These are phyloP conservation scores for Phanerodontia chrysosporium DNA, from an alignment of 768 basidiomycete species.

Conservation along the genomic window DNA sequence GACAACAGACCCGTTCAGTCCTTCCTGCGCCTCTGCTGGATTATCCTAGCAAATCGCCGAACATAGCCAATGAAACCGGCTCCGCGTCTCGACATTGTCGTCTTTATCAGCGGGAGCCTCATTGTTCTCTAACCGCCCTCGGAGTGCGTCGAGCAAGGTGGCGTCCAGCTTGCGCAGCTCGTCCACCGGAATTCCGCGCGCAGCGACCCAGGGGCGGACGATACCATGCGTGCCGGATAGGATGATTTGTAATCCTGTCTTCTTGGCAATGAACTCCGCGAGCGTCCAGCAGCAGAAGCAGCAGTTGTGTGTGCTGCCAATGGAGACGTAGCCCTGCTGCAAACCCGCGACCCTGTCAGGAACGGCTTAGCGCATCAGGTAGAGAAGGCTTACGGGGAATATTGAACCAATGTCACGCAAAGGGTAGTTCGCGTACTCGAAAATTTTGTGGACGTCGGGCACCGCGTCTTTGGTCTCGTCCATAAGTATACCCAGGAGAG, in stretches of 20 bases:
- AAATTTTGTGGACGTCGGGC: neutral
- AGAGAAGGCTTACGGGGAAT: neutral
- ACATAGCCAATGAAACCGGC: neutral
- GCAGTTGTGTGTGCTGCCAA: slow-evolving; percentile 9
- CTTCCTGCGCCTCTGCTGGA: no score
- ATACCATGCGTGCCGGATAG: slow-evolving; percentile 9
- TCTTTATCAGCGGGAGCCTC: neutral
- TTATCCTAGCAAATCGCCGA: neutral
- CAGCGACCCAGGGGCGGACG: slow-evolving; percentile 7
- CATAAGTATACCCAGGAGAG: slow-evolving; percentile 4
- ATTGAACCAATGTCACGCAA: neutral
- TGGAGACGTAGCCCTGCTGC: slow-evolving; percentile 8
- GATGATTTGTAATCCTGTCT: neutral
- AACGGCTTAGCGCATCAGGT: neutral
- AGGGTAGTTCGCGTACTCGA: neutral
- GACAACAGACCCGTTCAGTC: neutral
- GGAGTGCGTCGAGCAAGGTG: neutral
- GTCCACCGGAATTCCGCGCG: slow-evolving; percentile 2
- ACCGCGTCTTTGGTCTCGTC: neutral
- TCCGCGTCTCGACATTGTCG: neutral
- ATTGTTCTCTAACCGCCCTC: neutral
- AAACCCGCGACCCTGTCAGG: neutral
- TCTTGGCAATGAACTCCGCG: neutral
- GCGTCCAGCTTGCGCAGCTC: neutral
- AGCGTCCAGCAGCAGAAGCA: slow-evolving; percentile 8